Base-by-base conservation (phyloP, 768 basidiomycete species). In the Podaxis sp. region DNA sequence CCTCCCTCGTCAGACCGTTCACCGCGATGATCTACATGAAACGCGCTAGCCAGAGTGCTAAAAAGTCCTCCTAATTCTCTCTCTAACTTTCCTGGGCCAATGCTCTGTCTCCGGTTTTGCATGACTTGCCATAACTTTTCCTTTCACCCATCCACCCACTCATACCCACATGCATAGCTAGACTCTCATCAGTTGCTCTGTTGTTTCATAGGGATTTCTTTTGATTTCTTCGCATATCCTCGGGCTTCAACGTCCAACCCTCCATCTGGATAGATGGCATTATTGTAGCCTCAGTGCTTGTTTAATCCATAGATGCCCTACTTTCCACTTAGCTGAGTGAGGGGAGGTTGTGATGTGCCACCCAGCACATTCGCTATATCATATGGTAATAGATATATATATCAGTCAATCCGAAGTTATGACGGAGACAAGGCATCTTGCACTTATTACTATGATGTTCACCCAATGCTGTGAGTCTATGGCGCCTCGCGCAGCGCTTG, bases 1-100 rank as follows among this genome's bases (percentile, higher is more conserved):
- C 8, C 41, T 51, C 13, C 27, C 24, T 62, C 15, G 46, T 4
- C 46, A 89, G 87, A 13, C 90, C 90, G 0, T 92, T 92, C 77
- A 93, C 90, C 36, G 85, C 88, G 73, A 90, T 86, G 88, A 93
- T 93, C 63, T 93, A 93, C 71, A 77, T 85, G 37, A 84, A 80
- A 55, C 84, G 86, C 22, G 80, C 78, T 24, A 75, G 22, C 49
- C 49, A 77, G 64, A 63, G 69, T 54, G 60, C 63, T 22, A 71
- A 71, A 49, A 66, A 66, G 51, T 63, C 66, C 24, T 51, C 64
- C 7, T 66, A 58, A 65, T 17, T 12, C 4, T 40, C 7, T 15
- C 19, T 40, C 19, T 41, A 13, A 17, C 38, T 6, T 40, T 8
- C 38, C 38, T 15, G 41, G 41, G n/a, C n/a, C 5, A 12, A 50